Evolutionary conservation across 306 rosid genomes (phyloP).

Genomic region (Corylus avellana): DNA sequence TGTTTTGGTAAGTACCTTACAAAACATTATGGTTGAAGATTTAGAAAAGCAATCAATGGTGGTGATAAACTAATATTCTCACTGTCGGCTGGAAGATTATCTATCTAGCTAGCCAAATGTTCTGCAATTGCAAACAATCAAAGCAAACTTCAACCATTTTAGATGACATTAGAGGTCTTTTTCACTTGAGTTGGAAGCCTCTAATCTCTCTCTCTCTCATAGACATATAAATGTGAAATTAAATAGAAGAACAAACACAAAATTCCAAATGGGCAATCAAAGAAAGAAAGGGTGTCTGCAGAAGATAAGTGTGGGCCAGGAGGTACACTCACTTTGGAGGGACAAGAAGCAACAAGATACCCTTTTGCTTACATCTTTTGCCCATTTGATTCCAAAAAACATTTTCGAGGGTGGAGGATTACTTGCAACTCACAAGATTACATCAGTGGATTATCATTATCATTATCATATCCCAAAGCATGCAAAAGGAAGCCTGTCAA

Average conservation of each 20-base stretch:
- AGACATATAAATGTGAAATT: no score
- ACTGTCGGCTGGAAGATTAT: background rate
- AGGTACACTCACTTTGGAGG: constrained; percentile 44
- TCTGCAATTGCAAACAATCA: background rate
- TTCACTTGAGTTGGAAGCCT: constrained; percentile 30
- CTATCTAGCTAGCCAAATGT: background rate
- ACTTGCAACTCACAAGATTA: constrained; percentile 21
- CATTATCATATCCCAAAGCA: background rate
- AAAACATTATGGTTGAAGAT: background rate
- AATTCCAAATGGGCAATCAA: constrained; percentile 38
- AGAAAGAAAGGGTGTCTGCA: constrained; percentile 33
- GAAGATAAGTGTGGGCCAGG: constrained; percentile 53
- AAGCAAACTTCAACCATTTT: constrained; percentile 8
- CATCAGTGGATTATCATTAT: constrained; percentile 22
- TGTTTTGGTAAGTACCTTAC: background rate
- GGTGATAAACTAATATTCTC: background rate
- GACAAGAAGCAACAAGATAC: constrained; percentile 49
- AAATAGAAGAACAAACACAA: constrained; percentile 34
- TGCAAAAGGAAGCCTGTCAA: no score
- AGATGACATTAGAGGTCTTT: constrained; percentile 27
- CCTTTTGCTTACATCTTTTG: constrained; percentile 27
- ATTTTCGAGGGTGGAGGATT: constrained; percentile 27
- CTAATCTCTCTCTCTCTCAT: no score
- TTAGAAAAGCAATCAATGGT: background rate
- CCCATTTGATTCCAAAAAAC: constrained; percentile 47